Conservation (phyloP, 176 grass and related monocot genomes). For the Rhynchospora breviuscula region DNA sequence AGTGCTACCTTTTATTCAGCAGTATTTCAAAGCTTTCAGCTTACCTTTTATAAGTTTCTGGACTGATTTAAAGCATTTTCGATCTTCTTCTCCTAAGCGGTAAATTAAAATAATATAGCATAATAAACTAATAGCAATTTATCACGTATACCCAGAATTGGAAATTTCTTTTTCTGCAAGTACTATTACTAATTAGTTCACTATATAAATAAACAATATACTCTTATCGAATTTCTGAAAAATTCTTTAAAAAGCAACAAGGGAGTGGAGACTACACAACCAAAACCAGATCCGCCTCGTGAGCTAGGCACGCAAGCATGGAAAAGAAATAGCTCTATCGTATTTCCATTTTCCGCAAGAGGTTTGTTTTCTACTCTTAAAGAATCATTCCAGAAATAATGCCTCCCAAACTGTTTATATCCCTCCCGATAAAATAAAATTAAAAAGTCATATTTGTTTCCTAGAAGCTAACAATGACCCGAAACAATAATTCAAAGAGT, state of each 20-base stretch:
- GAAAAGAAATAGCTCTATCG: background rate
- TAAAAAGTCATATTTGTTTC: background rate
- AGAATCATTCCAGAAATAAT: background rate
- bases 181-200: background rate
- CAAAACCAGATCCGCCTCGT: background rate
- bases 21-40: background rate
- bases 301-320: background rate
- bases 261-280: background rate
- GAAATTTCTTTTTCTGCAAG: background rate
- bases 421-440: no score
- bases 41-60: conserved; percentile 30
- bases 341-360: background rate
- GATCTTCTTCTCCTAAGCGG: no score
- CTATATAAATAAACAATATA: background rate
- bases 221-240: background rate
- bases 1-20: background rate
- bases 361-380: background rate
- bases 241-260: background rate
- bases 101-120: background rate
- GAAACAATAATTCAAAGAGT: background rate
- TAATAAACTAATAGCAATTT: background rate
- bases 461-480: background rate
- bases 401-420: background rate
- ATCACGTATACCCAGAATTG: background rate
- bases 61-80: conserved; percentile 17